A percentile compares a stretch with the other conserved stretches of the same genome.
These are phyloP conservation scores for Aspergillus bridgeri DNA, from an alignment of 495 filamentous ascomycete genomes.

Conservation along the genomic window DNA sequence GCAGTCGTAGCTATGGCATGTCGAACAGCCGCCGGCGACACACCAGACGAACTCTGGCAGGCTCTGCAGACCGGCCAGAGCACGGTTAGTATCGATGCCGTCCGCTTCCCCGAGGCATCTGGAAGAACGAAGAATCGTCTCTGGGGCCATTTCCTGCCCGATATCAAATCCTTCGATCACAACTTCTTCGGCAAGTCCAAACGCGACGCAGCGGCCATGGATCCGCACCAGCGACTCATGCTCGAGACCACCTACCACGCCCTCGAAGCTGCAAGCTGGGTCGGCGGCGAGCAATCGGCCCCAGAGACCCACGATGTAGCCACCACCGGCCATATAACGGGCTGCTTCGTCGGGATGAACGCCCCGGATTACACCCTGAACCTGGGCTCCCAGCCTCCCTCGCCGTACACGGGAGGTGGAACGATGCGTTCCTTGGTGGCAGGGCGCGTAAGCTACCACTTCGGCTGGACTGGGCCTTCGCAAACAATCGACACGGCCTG, in stretches of 20 bases:
- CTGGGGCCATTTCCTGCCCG: conserved; percentile 18
- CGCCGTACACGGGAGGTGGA: conserved; percentile 32
- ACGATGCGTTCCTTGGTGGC: conserved; percentile 24
- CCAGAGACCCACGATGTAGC: background rate
- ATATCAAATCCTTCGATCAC: conserved; percentile 38
- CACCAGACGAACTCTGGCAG: conserved; percentile 38
- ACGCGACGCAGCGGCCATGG: conserved; percentile 43
- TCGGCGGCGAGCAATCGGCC: background rate
- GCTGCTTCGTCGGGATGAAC: conserved; percentile 33
- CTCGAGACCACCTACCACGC: conserved; percentile 44
- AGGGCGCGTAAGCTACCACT: conserved; percentile 34
- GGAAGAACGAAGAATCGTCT: background rate
- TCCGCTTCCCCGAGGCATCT: conserved; percentile 15
- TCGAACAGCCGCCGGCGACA: conserved; percentile 33
- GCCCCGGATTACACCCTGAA: conserved; percentile 34
- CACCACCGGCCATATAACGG: conserved; percentile 9
- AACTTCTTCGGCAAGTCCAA: conserved; percentile 39
- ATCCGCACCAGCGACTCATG: conserved; percentile 46
- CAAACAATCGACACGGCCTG: conserved; percentile 37
- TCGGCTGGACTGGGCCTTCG: conserved; percentile 40
- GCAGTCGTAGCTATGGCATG: conserved; percentile 46
- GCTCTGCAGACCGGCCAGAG: conserved; percentile 24
- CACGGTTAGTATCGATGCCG: conserved; percentile 16
- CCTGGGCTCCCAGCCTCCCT: conserved; percentile 23
- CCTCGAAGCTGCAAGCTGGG: conserved; percentile 35